Conservation (phyloP, 345 rosid species). For the Dipteronia dyeriana region DNA sequence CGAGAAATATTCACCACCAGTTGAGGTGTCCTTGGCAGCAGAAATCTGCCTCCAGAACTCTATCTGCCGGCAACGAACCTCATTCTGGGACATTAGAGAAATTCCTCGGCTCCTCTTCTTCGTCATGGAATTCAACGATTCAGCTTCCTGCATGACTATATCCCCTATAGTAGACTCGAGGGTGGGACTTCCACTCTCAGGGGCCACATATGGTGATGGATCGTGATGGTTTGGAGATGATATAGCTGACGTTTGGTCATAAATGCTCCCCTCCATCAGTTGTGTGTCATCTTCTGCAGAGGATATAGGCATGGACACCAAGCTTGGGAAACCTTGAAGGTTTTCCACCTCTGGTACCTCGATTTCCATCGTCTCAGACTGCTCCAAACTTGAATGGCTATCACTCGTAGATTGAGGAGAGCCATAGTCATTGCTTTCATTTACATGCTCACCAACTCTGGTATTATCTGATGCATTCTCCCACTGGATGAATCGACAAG, state of each 20-base stretch:
- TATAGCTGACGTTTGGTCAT: background rate
- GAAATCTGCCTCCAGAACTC: conserved; percentile 9
- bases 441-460: background rate
- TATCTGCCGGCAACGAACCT: background rate
- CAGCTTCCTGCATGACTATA: conserved; percentile 3
- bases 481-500: conserved; percentile 42
- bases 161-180: background rate
- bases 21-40: background rate
- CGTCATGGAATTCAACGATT: too few relatives aligned
- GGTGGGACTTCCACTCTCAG: background rate
- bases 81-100: background rate
- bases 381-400: background rate
- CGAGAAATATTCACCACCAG: too few relatives aligned
- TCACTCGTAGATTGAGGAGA: background rate
- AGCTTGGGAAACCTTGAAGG: background rate
- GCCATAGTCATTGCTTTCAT: conserved; percentile 1
- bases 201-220: too few relatives aligned
- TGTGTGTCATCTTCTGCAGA: background rate
- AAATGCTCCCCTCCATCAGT: background rate
- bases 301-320: background rate
- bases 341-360: background rate
- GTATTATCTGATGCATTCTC: conserved; percentile 15
- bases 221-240: background rate
- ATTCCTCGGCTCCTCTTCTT: background rate
- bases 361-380: background rate